Base-by-base conservation (phyloP, 495 filamentous ascomycete genomes). In the Monascus purpureus region DNA sequence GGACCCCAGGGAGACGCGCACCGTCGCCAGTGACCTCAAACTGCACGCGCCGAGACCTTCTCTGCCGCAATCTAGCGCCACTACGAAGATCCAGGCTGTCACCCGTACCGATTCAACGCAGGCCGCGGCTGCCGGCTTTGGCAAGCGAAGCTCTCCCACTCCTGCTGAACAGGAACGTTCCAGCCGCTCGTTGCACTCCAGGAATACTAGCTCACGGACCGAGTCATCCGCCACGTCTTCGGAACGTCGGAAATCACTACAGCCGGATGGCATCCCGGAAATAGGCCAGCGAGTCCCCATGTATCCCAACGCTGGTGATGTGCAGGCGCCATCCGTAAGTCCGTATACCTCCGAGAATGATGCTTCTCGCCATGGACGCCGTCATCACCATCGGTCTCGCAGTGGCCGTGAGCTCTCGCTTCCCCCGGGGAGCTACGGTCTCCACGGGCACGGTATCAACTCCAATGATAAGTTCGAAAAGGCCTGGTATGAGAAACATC, bases 31-130 rank as follows among this genome's bases (percentile, higher is more conserved):
- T 34, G 82, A 93, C 48, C 58, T 95, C 37, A 78, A 88, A 52
- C 71, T 95, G 17, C 76, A 92, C 57, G 84, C 85, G 31, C 87
- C 87, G n/a, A 92, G 77, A 56, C 83, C 87, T 4, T 87, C 84
- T 2, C 63, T 92, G 41, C 79, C 84, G 3, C 66, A 63, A 13
- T 72, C 72, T 13, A 83, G 74, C 45, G 84, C 84, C 29, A 88
- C 84, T 59, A 71, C 77, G 46, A 68, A 76, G 40, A 78, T 93
- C 32, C 73, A 78, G 44, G 56, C 71, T 1, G 84, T 95, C 27
- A 93, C 87, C 25, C 77, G 84, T 38, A 93, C 86, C 24, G 87
- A 95, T 53, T 90, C 83, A 18, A 67, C 73, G 26, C 74, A 80
- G 48, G 84, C 84, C 36, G 82, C 81, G 11, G 73, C 81, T 17